Conservation (phyloP, 2,329 filamentous ascomycete genomes). For the Xylariaceae sp. region DNA sequence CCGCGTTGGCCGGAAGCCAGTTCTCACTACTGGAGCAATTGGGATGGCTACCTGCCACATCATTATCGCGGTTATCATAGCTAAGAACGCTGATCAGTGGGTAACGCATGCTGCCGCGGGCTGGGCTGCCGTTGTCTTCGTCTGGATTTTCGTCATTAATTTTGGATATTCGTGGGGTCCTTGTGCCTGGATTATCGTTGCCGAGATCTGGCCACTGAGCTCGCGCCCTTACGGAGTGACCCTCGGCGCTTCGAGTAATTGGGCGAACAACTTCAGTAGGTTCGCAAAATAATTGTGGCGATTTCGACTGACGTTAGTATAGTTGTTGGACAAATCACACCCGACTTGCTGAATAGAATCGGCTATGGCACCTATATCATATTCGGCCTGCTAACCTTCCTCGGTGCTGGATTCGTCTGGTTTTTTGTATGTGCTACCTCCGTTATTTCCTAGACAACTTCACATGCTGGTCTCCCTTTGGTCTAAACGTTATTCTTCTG, state of each 20-base stretch:
- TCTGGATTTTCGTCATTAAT: slow-evolving; percentile 76
- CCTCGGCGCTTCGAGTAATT: slow-evolving; percentile 69
- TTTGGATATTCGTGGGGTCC: slow-evolving; percentile 81
- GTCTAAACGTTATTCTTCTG: too few species aligned
- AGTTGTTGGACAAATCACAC: slow-evolving; percentile 72
- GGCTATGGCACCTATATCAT: slow-evolving; percentile 75
- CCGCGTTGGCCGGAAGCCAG: slow-evolving; percentile 65
- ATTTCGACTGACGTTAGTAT: slow-evolving; percentile 42
- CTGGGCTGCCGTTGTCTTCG: slow-evolving; percentile 71
- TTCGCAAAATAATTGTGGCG: neutral
- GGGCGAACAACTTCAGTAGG: slow-evolving; percentile 60
- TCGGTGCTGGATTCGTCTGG: slow-evolving; percentile 67
- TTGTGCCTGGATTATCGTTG: slow-evolving; percentile 75
- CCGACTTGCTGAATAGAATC: slow-evolving; percentile 68
- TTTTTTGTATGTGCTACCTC: slow-evolving; percentile 56
- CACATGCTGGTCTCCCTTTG: too few species aligned
- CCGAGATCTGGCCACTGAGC: slow-evolving; percentile 76
- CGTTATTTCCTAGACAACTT: neutral
- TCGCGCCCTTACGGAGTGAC: slow-evolving; percentile 74
- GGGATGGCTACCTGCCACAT: slow-evolving; percentile 75
- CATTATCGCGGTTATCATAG: slow-evolving; percentile 73
- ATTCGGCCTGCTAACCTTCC: slow-evolving; percentile 68
- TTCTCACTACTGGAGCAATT: slow-evolving; percentile 67
- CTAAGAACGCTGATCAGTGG: slow-evolving; percentile 66
- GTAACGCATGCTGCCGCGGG: slow-evolving; percentile 63